phyloP scores from a whole-genome alignment of 2,329 filamentous ascomycete species.

The Ceratocystis ficicola region DNA sequence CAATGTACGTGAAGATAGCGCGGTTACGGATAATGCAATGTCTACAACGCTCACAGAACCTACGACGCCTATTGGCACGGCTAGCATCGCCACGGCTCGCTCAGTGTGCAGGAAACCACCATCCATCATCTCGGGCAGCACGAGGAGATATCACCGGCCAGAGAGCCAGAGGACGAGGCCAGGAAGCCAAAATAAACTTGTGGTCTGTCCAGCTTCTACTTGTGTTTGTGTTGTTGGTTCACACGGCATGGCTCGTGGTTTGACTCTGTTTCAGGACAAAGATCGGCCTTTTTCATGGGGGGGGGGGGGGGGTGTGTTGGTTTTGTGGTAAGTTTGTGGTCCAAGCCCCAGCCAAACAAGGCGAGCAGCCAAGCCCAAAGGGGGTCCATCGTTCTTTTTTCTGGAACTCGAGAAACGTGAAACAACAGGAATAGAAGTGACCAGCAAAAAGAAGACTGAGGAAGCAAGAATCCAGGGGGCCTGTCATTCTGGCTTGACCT shows the following conservation, averaged over 20 bases:
- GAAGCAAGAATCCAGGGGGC: background rate
- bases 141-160: too few species aligned
- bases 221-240: too few species aligned
- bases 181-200: background rate
- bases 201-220: too few species aligned
- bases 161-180: background rate
- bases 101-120: too few species aligned
- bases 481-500: background rate
- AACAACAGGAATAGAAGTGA: slow-evolving; percentile 4
- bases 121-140: too few species aligned
- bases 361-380: background rate
- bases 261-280: slow-evolving; percentile 10
- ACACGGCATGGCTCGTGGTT: background rate
- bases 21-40: too few species aligned
- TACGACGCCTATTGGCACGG: too few species aligned
- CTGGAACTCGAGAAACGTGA: background rate
- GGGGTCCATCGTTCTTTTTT: background rate
- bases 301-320: background rate
- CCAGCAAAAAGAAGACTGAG: background rate
- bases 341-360: background rate
- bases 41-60: too few species aligned
- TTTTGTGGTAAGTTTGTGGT: background rate
- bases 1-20: too few species aligned
- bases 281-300: background rate
- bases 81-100: too few species aligned